These are phyloP conservation scores for Physcia stellaris DNA, from an alignment of 495 filamentous ascomycete genomes.

Conservation along the genomic window DNA sequence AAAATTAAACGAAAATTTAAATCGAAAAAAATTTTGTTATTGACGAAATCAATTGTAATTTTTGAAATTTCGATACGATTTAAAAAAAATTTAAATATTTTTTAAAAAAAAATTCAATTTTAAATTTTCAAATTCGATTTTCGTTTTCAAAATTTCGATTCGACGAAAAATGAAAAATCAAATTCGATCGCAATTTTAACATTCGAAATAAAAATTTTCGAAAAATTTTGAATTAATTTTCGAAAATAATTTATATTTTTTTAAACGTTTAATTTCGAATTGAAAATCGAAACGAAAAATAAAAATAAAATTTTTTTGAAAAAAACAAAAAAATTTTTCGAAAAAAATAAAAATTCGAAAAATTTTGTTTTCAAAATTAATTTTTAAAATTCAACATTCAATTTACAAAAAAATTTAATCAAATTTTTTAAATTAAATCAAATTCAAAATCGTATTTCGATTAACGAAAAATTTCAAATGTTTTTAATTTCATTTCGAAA, in stretches of 20 bases:
- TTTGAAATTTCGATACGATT: conserved; percentile 1
- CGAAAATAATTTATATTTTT: background rate
- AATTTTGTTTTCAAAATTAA: conserved; percentile 4
- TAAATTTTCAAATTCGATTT: conserved; percentile 5
- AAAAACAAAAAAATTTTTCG: background rate
- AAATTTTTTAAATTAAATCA: no score
- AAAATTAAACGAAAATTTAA: conserved; percentile 4
- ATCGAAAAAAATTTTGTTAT: conserved; percentile 3
- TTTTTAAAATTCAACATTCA: conserved; percentile 3
- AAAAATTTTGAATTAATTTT: background rate
- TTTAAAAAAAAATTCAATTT: conserved; percentile 2
- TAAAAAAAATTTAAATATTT: conserved; percentile 3
- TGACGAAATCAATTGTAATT: conserved; percentile 4
- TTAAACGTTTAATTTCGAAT: conserved; percentile 1
- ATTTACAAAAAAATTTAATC: no score
- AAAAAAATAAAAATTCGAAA: conserved; percentile 2
- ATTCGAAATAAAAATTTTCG: background rate
- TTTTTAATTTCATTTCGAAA: no score
- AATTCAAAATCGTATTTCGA: no score
- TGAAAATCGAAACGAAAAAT: background rate
- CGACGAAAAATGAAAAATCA: background rate
- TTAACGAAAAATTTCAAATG: no score
- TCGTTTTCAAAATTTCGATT: conserved; percentile 5
- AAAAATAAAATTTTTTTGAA: background rate
- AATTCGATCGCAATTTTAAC: no score